Percentiles rank a stretch among this genome's conserved stretches.
Conservation (phyloP, 2,329 filamentous ascomycete genomes). For the Colletotrichum nymphaeae region DNA sequence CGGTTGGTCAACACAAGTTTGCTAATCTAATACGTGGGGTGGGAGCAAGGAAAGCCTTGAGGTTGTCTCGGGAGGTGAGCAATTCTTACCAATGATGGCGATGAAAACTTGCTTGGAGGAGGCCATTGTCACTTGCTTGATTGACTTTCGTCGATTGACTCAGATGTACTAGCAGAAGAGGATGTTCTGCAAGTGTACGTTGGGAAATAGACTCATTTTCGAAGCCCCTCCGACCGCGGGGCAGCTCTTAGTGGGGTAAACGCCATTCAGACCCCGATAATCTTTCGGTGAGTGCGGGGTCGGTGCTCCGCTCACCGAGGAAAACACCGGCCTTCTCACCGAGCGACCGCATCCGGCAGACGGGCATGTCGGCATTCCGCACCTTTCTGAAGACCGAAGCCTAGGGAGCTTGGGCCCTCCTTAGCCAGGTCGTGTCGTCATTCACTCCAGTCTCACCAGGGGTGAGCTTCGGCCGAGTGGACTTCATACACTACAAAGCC, state of each 20-base stretch:
- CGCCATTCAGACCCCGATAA: background rate
- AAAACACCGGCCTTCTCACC: background rate
- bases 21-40: background rate
- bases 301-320: background rate
- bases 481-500: background rate
- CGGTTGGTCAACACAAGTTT: constrained; percentile 17
- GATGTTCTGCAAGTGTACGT: background rate
- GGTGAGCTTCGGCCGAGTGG: background rate
- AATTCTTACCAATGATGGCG: constrained; percentile 61
- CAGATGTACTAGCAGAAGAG: background rate
- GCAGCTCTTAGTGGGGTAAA: constrained; percentile 20
- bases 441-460: constrained; percentile 3
- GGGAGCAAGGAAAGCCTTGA: background rate
- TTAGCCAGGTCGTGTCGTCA: constrained; percentile 29
- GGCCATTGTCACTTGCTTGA: constrained; percentile 48
- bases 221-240: constrained; percentile 26
- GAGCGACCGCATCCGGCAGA: background rate
- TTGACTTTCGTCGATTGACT: background rate
- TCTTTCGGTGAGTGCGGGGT: background rate
- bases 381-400: background rate
- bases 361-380: constrained; percentile 4
- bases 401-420: constrained; percentile 10
- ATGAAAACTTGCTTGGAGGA: constrained; percentile 61
- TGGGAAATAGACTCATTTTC: constrained; percentile 3
- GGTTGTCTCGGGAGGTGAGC: background rate